Evolutionary conservation across 2,329 filamentous ascomycete genomes (phyloP).

Genomic region (Penicillium thymicola): DNA sequence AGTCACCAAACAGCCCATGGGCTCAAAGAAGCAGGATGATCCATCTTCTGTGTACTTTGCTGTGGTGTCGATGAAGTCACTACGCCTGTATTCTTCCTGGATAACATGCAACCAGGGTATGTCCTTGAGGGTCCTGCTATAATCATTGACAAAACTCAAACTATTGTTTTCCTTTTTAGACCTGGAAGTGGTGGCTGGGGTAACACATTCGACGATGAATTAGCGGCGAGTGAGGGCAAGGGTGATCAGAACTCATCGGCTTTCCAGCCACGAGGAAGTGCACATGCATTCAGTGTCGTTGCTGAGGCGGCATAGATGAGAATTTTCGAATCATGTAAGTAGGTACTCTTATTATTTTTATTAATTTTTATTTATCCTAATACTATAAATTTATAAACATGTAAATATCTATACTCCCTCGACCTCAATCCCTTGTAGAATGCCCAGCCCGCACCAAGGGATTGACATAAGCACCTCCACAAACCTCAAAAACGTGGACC

Average conservation of each 20-base stretch:
- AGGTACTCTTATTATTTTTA: not conserved
- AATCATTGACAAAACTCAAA: conserved; percentile 71
- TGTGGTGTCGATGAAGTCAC: not conserved
- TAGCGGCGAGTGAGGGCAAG: not conserved
- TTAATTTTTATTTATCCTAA: too few relatives aligned
- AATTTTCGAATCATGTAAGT: not conserved
- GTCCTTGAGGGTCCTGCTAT: conserved; percentile 68
- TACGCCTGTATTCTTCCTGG: not conserved
- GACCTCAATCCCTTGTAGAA: not conserved
- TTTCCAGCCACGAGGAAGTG: conserved; percentile 10
- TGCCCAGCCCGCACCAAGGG: not conserved
- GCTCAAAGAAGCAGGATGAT: conserved; percentile 1
- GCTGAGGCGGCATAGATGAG: conserved; percentile 3
- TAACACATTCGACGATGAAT: not conserved
- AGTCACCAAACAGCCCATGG: not conserved
- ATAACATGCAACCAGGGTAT: not conserved
- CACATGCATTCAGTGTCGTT: conserved; percentile 7
- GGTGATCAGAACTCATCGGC: not conserved
- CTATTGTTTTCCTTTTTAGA: conserved; percentile 59
- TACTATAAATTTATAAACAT: not conserved
- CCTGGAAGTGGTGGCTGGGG: conserved; percentile 17
- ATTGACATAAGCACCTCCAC: not conserved
- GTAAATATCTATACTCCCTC: not conserved
- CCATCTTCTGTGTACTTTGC: conserved; percentile 6
- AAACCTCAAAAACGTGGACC: not conserved